These are phyloP conservation scores for Neurospora pannonica DNA, from an alignment of 495 filamentous ascomycete species.

Conservation along the genomic window DNA sequence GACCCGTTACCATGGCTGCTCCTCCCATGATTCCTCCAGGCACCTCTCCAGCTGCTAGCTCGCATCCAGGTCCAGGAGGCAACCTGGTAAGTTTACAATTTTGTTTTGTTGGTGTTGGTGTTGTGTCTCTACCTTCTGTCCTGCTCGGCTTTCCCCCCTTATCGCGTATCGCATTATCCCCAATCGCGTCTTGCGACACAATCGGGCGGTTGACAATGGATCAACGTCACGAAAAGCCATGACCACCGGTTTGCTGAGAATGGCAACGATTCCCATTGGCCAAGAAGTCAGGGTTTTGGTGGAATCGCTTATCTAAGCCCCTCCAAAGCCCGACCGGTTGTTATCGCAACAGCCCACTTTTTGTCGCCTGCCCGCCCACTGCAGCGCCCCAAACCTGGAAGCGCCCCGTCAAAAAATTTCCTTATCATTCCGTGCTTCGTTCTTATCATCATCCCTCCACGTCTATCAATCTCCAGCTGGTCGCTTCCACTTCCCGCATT, in stretches of 20 bases:
- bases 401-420: slow-evolving; percentile 29
- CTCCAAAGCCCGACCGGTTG: background rate
- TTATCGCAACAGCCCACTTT: background rate
- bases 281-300: slow-evolving; percentile 4
- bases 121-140: background rate
- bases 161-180: slow-evolving; percentile 1
- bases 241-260: slow-evolving; percentile 7
- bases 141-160: background rate
- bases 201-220: background rate
- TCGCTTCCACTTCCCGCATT: slow-evolving; percentile 10
- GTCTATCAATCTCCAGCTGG: background rate
- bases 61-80: slow-evolving; percentile 55
- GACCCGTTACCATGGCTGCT: slow-evolving; percentile 18
- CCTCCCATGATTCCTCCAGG: slow-evolving; percentile 40
- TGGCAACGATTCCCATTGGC: slow-evolving; percentile 9
- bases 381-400: slow-evolving; percentile 1
- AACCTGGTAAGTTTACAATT: slow-evolving; percentile 49
- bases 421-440: slow-evolving; percentile 13
- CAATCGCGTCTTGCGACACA: slow-evolving; percentile 1
- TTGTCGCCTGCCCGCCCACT: background rate
- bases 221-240: background rate
- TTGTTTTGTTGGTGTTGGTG: slow-evolving; percentile 2
- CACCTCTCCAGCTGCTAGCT: slow-evolving; percentile 54
- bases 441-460: slow-evolving; percentile 11
- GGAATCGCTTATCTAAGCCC: slow-evolving; percentile 17